A percentile compares a stretch with the other conserved stretches of the same genome.
Evolutionary conservation across 208 protist genomes (phyloP).

Genomic region (Angomonas deanei): DNA sequence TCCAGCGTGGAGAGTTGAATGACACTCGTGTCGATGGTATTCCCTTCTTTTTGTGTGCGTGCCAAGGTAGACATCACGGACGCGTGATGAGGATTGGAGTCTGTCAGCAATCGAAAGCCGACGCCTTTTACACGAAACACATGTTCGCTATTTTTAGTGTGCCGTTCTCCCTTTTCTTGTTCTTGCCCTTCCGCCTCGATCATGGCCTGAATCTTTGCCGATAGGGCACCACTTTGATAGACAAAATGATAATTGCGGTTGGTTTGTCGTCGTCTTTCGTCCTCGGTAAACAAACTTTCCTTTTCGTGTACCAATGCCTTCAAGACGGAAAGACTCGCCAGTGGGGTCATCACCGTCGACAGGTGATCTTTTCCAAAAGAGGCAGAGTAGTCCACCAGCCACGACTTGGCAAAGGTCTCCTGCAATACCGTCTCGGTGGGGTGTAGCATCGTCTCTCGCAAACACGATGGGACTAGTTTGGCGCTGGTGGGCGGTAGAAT

Average conservation of each 20-base stretch:
- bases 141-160: too few relatives aligned
- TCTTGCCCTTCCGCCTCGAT: constrained; percentile 46
- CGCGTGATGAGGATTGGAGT: constrained; percentile 8
- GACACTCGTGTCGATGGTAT: constrained; percentile 2
- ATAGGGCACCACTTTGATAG: constrained; percentile 9
- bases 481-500: constrained; percentile 65
- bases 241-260: constrained; percentile 26
- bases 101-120: constrained; percentile 14
- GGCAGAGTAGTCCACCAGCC: constrained; percentile 63
- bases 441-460: constrained; percentile 40
- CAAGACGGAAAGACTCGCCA: constrained; percentile 49
- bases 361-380: constrained; percentile 64
- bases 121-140: too few relatives aligned
- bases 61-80: constrained; percentile 1
- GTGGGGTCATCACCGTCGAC: constrained; percentile 59
- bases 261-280: constrained; percentile 24
- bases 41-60: neutral
- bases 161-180: too few relatives aligned
- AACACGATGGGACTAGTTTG: constrained; percentile 34
- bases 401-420: constrained; percentile 55
- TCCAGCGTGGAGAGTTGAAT: constrained; percentile 23
- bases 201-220: neutral
- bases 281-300: constrained; percentile 17
- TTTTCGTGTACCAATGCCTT: constrained; percentile 20
- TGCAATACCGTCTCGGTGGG: constrained; percentile 16